Evolutionary conservation across 2,329 filamentous ascomycete species (phyloP), one percentile per base, ranked within the genome.

Genomic region (Fusarium continuum): DNA sequence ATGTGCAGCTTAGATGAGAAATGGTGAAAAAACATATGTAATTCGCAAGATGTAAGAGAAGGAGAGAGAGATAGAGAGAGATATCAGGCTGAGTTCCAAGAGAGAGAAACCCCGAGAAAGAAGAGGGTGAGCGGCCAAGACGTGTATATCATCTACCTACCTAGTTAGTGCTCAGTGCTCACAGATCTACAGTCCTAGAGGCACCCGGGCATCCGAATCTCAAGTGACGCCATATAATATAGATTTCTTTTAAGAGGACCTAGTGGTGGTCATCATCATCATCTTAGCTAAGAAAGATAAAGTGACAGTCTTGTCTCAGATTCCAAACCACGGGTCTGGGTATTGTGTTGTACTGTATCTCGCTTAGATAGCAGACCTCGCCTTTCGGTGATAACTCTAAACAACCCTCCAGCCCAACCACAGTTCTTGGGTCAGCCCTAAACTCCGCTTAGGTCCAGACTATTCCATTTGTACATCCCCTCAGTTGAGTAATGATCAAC

Each of bases 361-460:
- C n/a, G n/a, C n/a, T n/a, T n/a, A n/a, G n/a, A n/a, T n/a, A n/a
- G n/a, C n/a, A n/a, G n/a, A n/a, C n/a, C n/a, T n/a, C 25, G 25
- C 26, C 35, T n/a, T n/a, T 52, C 67, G 60, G 64, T 32, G 64
- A 67, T 63, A 68, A 70, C 48, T 65, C 66, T 70, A 70, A 64
- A 49, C 55, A 40, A 20, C 38, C 58, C 19, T 35, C 23, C n/a
- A n/a, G n/a, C n/a, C n/a, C 53, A 53, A 54, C 50, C 46, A 14
- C 50, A 54, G 36, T 45, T 45, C 29, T 31, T 25, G 44, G 39
- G 40, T 61, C 69, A 67, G 65, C 69, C 64, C 65, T 70, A 70
- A 69, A 69, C 51, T 59, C 58, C 54, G 53, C 47, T 36, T 55
- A 60, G 55, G 53, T 40, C 67, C 47, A 61, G 67, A 51, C 47